Percentiles rank a stretch among this genome's conserved stretches.
These are phyloP conservation scores for Diaporthe eres DNA, from an alignment of 2,329 filamentous ascomycete genomes.

Conservation along the genomic window DNA sequence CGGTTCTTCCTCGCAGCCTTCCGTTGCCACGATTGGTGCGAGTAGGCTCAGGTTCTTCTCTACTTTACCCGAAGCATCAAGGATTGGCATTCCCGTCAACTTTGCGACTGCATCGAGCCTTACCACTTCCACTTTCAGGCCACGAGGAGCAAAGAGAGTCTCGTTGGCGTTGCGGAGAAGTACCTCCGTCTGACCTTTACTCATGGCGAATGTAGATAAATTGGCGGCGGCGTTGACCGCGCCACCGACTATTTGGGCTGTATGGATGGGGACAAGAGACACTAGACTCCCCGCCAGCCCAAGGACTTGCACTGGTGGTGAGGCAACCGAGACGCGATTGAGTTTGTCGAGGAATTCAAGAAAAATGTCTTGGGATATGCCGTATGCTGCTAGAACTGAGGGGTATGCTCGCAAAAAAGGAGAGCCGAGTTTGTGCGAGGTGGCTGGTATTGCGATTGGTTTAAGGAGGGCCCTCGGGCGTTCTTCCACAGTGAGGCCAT, in stretches of 20 bases:
- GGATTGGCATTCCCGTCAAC: conserved; percentile 42
- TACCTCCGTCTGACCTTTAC: conserved; percentile 43
- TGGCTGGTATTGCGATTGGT: conserved; percentile 44
- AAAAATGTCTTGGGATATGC: conserved; percentile 41
- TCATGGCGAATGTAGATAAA: conserved; percentile 38
- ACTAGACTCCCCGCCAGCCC: conserved; percentile 42
- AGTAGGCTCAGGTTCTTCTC: conserved; percentile 39
- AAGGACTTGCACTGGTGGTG: conserved; percentile 43
- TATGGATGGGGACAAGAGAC: conserved; percentile 43
- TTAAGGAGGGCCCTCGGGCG: conserved; percentile 15
- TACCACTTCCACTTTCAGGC: conserved; percentile 42
- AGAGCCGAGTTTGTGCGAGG: conserved; percentile 40
- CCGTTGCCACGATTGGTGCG: conserved; percentile 36
- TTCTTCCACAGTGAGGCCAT: neutral
- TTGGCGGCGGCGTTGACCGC: conserved; percentile 19
- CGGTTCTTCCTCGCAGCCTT: neutral
- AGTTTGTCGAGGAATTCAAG: conserved; percentile 44
- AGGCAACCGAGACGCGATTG: conserved; percentile 43
- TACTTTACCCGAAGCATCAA: conserved; percentile 41
- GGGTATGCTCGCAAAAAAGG: conserved; percentile 45
- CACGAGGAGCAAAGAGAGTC: conserved; percentile 39
- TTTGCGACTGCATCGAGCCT: conserved; percentile 44
- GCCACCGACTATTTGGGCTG: conserved; percentile 41
- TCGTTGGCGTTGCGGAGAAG: conserved; percentile 40
- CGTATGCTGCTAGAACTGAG: conserved; percentile 35